Evolutionary conservation across 192 early-diverging fungal genomes (phyloP), one percentile per base, ranked within the genome.

Genomic region (Rhizoclosmatium globosum): DNA sequence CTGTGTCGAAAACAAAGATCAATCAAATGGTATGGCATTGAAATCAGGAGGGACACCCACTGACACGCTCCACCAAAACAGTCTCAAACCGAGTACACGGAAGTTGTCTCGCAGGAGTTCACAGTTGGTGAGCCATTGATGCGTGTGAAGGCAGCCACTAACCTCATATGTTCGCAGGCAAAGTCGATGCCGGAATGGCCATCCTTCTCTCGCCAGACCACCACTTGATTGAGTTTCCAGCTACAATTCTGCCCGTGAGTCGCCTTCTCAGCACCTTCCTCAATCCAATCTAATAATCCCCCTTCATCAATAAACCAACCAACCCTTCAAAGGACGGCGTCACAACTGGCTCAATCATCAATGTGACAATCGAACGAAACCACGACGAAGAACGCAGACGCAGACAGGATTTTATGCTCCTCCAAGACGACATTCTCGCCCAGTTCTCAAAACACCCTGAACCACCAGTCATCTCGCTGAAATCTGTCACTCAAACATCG

Each of bases 211-310:
- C 98, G 41, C 96, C 96, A 79, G 95, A 98, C 83, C 95, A 99
- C 88, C 98, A 99, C 86, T 89, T 98, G 23, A 96, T 99, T 72
- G 98, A 99, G 85, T 99, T 99, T 78, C 98, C 98, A 2, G 94
- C 98, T 4, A 87, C 97, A 9, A 94, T 99, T 38, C 88, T 99
- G 61, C 98, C 98, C 48, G 94, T 87, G 68, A n/a, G 75, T 71
- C 3, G 46, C 58, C 31, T 73, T 31, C 23, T 19, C 31, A 31
- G 72, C 43, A 15, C 53, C 11, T 56, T 56, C 53, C 53, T n/a
- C 9, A 21, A 38, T n/a, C n/a, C 47, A 11, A 47, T 70, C 68
- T 15, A 47, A 56, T 31, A 31, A 21, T 9, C 68, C 50, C 44
- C 38, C 15, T 46, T 19, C 38, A 41, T 71, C 74, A 15, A 9